Evolutionary conservation across 192 early-diverging fungal species (phyloP), one percentile per base, ranked within the genome.

Genomic region (Coemansia sp.): DNA sequence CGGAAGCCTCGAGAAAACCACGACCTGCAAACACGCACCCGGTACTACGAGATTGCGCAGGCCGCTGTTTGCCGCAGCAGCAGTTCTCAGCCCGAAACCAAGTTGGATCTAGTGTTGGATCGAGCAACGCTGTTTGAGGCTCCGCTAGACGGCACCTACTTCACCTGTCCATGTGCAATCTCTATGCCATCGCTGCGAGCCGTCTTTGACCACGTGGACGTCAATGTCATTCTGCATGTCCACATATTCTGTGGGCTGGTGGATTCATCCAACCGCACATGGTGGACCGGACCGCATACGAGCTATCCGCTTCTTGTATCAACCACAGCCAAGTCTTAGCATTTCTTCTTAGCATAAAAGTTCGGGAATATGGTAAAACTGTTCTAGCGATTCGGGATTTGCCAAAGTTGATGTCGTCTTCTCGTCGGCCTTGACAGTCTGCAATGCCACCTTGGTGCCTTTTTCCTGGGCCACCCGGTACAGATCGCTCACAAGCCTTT

Each of bases 381-480:
- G 82, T 16, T 84, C 64, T 31, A 98, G 77, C 44, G 84, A 86
- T 31, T 98, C 88, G 8, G 94, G 96, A 67, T 98, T 98, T 21
- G 84, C 88, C 46, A 98, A 64, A 0, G 93, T 90, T 4, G 91
- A 84, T n/a, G 86, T 76, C 6, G 94, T 81, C 8, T 78, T 92
- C 60, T 90, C 85, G 7, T 93, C 93, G 5, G 85, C 83, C 20
- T 51, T 79, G 51, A 79, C 76, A 4, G 46, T 69, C 20, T 36
- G 40, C 32, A 65, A 88, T 64, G 82, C 69, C 15, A 20, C 48
- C 81, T 96, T 74, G 57, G 82, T 69, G 16, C 65, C 60, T 14
- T 7, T 16, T 45, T 51, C 64, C 28, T 80, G 70, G n/a, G 66
- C 53, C 21, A 46, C 64, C 6, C 56, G 66, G 36, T 77, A 76